Conservation (phyloP, 805 yeast species). For the Wickerhamomyces chaumierensis region DNA sequence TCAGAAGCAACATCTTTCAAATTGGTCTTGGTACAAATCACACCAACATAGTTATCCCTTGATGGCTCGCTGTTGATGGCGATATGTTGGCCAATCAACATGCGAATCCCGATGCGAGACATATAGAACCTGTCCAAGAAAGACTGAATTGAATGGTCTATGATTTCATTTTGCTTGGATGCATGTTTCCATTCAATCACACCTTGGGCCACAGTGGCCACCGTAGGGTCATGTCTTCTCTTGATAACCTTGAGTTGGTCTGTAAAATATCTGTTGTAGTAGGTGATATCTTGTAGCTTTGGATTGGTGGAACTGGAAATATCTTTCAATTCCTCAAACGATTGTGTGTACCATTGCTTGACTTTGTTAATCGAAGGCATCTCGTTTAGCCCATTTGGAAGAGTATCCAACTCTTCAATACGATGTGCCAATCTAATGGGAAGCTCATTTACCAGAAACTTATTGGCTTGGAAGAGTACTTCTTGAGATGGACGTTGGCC, state of each 20-base stretch:
- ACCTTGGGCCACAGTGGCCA: slow-evolving; percentile 85
- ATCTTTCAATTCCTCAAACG: slow-evolving; percentile 71
- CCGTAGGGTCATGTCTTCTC: slow-evolving; percentile 84
- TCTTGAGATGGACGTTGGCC: slow-evolving; percentile 76
- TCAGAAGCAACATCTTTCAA: slow-evolving; percentile 76
- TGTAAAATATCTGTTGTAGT: slow-evolving; percentile 59
- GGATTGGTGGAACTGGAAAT: slow-evolving; percentile 20
- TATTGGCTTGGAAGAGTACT: slow-evolving; percentile 69
- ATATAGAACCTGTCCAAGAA: slow-evolving; percentile 81
- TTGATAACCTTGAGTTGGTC: slow-evolving; percentile 62
- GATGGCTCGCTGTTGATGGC: slow-evolving; percentile 65
- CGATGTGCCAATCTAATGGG: slow-evolving; percentile 82
- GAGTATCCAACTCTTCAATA: slow-evolving; percentile 70
- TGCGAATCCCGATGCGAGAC: slow-evolving; percentile 85
- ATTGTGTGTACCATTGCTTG: slow-evolving; percentile 82
- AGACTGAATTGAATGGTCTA: slow-evolving; percentile 65
- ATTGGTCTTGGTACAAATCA: slow-evolving; percentile 76
- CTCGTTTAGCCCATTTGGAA: slow-evolving; percentile 63
- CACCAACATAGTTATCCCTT: slow-evolving; percentile 69
- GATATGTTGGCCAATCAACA: slow-evolving; percentile 91
- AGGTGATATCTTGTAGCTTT: slow-evolving; percentile 32
- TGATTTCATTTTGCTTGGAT: slow-evolving; percentile 29
- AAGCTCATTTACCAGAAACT: slow-evolving; percentile 74
- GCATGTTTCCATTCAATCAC: slow-evolving; percentile 79
- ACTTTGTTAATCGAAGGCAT: slow-evolving; percentile 72